Conservation (phyloP, 73 alveolate species). For the Blepharisma stoltei region DNA sequence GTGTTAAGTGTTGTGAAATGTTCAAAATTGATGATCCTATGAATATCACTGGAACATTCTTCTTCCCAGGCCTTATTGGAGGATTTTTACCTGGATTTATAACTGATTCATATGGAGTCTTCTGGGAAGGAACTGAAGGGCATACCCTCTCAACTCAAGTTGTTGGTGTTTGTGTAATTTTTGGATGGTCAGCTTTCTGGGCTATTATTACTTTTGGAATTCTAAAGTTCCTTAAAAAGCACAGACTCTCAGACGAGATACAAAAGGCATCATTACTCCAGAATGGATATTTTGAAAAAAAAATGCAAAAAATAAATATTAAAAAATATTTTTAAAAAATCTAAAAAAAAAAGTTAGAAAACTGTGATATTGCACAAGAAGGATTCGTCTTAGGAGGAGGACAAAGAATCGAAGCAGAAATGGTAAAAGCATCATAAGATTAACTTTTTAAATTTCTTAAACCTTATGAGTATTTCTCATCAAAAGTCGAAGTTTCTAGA, state of each 20-base stretch:
- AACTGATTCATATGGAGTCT: neutral
- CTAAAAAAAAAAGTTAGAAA: no score
- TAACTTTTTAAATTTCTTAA: no score
- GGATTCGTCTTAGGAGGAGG: no score
- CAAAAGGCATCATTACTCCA: neutral
- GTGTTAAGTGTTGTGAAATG: neutral
- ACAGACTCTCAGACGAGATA: neutral
- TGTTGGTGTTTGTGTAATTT: neutral
- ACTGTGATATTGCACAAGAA: no score
- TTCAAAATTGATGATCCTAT: constrained; percentile 24
- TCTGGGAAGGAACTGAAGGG: constrained; percentile 17
- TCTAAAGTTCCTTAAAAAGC: neutral
- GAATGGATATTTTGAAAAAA: no score
- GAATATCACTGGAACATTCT: constrained; percentile 13
- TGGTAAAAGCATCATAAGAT: no score
- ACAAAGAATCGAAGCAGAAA: no score
- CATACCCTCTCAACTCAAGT: constrained; percentile 7
- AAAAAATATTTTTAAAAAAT: no score
- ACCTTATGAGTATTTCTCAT: no score
- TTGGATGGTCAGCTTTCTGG: constrained; percentile 11
- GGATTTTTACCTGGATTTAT: constrained; percentile 29
- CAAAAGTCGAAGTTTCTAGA: no score
- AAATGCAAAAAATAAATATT: no score
- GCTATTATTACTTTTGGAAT: neutral
- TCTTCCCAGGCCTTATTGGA: constrained; percentile 16